Evolutionary conservation across 2,329 filamentous ascomycete genomes (phyloP).

Genomic region (Colletotrichum somersetense): DNA sequence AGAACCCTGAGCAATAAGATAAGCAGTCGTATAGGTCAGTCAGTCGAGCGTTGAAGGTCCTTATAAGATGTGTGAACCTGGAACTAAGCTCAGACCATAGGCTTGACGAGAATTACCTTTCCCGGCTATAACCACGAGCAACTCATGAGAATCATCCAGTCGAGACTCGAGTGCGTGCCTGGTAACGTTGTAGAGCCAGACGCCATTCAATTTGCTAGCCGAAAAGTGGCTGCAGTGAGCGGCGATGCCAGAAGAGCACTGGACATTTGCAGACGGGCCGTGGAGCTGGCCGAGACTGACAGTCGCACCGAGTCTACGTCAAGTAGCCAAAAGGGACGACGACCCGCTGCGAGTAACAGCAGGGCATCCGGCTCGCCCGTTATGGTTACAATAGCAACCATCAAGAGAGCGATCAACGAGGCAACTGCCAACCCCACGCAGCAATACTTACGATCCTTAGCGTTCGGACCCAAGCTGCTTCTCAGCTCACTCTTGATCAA

Average conservation of each 20-base stretch:
- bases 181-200: conserved; percentile 92
- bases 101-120: conserved; percentile 94
- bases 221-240: conserved; percentile 96
- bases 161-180: conserved; percentile 88
- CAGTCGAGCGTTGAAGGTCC: conserved; percentile 15
- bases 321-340: conserved; percentile 67
- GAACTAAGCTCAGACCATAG: conserved; percentile 45
- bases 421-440: conserved; percentile 93
- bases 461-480: conserved; percentile 86
- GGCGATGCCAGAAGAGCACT: conserved; percentile 93
- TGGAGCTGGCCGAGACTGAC: conserved; percentile 92
- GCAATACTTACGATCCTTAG: conserved; percentile 85
- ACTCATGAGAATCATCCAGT: conserved; percentile 96
- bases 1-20: conserved; percentile 98
- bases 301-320: conserved; percentile 64
- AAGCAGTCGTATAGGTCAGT: conserved; percentile 81
- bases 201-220: conserved; percentile 93
- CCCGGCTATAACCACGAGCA: conserved; percentile 97
- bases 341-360: conserved; percentile 46
- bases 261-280: conserved; percentile 94
- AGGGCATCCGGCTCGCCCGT: conserved; percentile 54
- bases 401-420: conserved; percentile 95
- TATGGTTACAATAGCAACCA: conserved; percentile 89
- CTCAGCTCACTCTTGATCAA: conserved; percentile 85
- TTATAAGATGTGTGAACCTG: background rate